Base-by-base conservation (phyloP, 2,329 filamentous ascomycete genomes). In the Arthrobotrys entomopaga region DNA sequence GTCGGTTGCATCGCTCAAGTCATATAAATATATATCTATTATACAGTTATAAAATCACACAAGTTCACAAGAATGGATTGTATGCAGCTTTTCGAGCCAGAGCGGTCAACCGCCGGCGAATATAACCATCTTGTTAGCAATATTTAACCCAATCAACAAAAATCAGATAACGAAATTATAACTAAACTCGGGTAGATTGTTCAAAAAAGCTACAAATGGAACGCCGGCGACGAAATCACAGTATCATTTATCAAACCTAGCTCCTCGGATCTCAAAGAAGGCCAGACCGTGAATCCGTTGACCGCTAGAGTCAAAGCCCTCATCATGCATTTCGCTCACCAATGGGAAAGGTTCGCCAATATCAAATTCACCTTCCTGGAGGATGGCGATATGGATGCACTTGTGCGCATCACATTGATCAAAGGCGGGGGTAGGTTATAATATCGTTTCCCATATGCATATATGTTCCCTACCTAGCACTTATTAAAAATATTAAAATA, bases 311-410 rank as follows among this genome's bases (percentile, higher is more conserved):
- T 59, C 11, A 26, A 34, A n/a, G 24, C 16, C 20, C 19, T 59
- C 19, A n/a, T 59, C n/a, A 16, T 24, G 19, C 56, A 59, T 42
- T 59, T 43, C 24, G 56, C 56, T 24, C 56, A 59, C 11, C 16
- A 46, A n/a, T 59, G 56, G 56, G 56, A 59, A 19, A 40, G 38
- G n/a, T 59, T 22, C 11, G 34, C 56, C 1, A 59, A 59, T 22
- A 59, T 59, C 16, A 59, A 59, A 46, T 46, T 59, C 4, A 59
- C 19, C 11, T 59, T 59, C 20, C 11, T 59, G 19, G 16, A 46
- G 7, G 15, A 15, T 4, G 20, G 43, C 1, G 20, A 54, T 16
- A 40, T 24, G n/a, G n/a, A 26, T 11, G 65, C 65, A 1, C n/a
- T 20, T 42, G 43, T 67, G 2, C 49, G 22, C 16, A 67, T 67